phyloP scores from a whole-genome alignment of 148 eudicot genomes.

The Hydrangea macrophylla region DNA sequence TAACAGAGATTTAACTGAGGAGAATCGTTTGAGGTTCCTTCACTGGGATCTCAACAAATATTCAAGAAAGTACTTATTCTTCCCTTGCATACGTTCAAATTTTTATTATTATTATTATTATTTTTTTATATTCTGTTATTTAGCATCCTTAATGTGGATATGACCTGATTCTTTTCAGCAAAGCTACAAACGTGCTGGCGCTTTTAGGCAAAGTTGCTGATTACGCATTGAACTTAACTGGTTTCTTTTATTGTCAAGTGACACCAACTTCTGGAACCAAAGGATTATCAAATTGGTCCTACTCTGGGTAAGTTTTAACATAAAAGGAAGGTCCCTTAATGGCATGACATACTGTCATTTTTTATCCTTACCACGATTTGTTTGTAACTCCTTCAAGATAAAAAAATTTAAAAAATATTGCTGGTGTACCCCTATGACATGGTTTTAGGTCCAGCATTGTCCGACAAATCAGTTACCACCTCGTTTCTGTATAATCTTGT shows the following conservation, averaged over 20 bases:
- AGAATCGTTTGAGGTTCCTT: constrained; percentile 63
- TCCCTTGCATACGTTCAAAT: not conserved
- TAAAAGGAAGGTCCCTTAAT: not conserved
- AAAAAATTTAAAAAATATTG: too few species aligned
- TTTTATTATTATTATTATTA: not conserved
- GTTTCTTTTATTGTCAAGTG: constrained; percentile 65
- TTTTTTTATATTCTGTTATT: not conserved
- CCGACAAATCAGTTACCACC: not conserved
- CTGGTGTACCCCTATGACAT: constrained; percentile 2
- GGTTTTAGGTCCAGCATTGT: constrained; percentile 1
- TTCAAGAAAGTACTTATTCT: constrained; percentile 60
- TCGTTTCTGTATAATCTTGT: not conserved
- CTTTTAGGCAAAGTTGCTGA: constrained; percentile 70
- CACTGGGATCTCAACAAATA: constrained; percentile 82
- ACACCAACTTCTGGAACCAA: constrained; percentile 39
- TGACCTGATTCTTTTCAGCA: constrained; percentile 45
- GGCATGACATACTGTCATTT: not conserved
- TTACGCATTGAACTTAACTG: constrained; percentile 72
- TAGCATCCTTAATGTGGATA: constrained; percentile 1
- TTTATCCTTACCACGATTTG: not conserved
- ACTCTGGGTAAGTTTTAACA: constrained; percentile 17
- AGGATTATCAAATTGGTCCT: constrained; percentile 24
- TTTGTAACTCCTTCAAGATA: not conserved
- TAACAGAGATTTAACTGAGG: constrained; percentile 69
- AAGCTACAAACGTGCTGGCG: constrained; percentile 62